Evolutionary conservation across 306 rosid species (phyloP).

Genomic region (Canavalia gladiata): DNA sequence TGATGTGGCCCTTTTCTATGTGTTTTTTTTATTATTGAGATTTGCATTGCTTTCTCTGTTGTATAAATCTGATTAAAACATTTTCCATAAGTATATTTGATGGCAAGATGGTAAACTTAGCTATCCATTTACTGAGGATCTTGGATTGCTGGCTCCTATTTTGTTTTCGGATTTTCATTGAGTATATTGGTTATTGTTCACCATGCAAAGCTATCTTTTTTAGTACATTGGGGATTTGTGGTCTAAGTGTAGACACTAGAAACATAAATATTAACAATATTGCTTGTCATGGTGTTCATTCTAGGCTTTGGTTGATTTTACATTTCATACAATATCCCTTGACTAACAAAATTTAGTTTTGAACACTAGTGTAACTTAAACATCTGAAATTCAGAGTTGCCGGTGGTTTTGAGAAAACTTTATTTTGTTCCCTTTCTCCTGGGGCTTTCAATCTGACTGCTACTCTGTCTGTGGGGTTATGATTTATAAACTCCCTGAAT

Average conservation of each 20-base stretch:
- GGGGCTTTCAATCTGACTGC: neutral
- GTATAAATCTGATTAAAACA: no score
- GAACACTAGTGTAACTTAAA: constrained; percentile 26
- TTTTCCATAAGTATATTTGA: constrained; percentile 4
- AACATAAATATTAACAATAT: constrained; percentile 12
- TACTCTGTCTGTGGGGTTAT: constrained; percentile 17
- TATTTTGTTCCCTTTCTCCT: constrained; percentile 25
- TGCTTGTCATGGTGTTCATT: constrained; percentile 19
- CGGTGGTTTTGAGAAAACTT: constrained; percentile 14
- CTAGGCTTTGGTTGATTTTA: constrained; percentile 21
- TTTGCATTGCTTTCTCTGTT: neutral
- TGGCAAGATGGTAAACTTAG: neutral
- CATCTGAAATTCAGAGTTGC: constrained; percentile 16
- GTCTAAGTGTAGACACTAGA: constrained; percentile 18
- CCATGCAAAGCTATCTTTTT: constrained; percentile 19
- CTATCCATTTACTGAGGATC: constrained; percentile 18
- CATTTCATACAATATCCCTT: constrained; percentile 16
- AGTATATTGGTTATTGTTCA: neutral
- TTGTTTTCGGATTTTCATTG: constrained; percentile 20
- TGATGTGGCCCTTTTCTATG: neutral
- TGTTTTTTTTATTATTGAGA: constrained; percentile 11
- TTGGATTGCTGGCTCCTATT: neutral
- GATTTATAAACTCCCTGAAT: constrained; percentile 12
- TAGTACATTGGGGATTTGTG: neutral
- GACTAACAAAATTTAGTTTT: constrained; percentile 21